These are phyloP conservation scores for Mycosarcoma mackinlayi DNA, from an alignment of 1,284 basidiomycete species.

Conservation along the genomic window DNA sequence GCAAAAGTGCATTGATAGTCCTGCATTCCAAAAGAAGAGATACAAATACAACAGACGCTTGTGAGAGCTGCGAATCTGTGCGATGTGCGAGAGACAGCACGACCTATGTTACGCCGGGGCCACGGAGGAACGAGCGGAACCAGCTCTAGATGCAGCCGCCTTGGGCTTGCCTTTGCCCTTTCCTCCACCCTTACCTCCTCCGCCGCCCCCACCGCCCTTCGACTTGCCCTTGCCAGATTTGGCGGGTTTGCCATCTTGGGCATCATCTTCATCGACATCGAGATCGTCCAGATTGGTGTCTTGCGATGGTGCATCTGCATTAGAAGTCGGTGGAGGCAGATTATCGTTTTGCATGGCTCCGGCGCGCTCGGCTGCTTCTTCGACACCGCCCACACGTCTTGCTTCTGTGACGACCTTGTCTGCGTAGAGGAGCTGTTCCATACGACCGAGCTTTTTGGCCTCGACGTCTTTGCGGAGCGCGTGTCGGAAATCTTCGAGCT, in stretches of 20 bases:
- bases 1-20: neutral
- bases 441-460: constrained; percentile 60
- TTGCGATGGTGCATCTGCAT: constrained; percentile 12
- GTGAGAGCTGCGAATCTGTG: neutral
- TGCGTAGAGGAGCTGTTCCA: constrained; percentile 66
- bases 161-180: constrained; percentile 26
- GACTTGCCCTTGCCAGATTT: constrained; percentile 23
- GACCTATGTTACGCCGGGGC: constrained; percentile 20
- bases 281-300: constrained; percentile 19
- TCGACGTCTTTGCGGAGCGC: constrained; percentile 64
- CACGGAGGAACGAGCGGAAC: constrained; percentile 33
- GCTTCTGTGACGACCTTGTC: constrained; percentile 66
- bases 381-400: constrained; percentile 58
- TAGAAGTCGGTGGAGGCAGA: constrained; percentile 27
- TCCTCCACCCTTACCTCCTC: constrained; percentile 23
- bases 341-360: constrained; percentile 50
- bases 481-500: constrained; percentile 66
- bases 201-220: constrained; percentile 17
- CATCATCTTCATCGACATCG: constrained; percentile 30
- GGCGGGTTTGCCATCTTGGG: constrained; percentile 11
- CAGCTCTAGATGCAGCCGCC: constrained; percentile 24
- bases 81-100: neutral
- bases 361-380: constrained; percentile 57
- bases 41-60: constrained; percentile 30
- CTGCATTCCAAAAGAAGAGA: no score